These are phyloP conservation scores for Cladosporium sphaerospermum DNA, from an alignment of 2,329 filamentous ascomycete genomes.

Conservation along the genomic window DNA sequence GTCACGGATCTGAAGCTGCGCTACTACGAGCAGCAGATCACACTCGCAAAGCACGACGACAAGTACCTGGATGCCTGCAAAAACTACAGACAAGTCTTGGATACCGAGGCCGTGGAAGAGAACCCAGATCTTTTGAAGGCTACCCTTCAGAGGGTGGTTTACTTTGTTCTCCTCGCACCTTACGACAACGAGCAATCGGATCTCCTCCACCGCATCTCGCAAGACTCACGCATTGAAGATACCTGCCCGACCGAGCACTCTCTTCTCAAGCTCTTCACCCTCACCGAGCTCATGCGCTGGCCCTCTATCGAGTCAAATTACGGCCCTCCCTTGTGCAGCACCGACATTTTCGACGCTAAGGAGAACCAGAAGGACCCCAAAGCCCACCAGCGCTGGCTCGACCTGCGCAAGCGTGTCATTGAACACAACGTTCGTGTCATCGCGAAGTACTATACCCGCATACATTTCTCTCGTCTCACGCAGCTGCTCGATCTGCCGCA, in stretches of 20 bases:
- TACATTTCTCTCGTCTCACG: slow-evolving; percentile 84
- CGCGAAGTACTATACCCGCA: slow-evolving; percentile 97
- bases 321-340: slow-evolving; percentile 77
- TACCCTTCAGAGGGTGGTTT: slow-evolving; percentile 87
- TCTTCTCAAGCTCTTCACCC: slow-evolving; percentile 88
- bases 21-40: slow-evolving; percentile 97
- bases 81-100: slow-evolving; percentile 91
- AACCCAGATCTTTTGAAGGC: slow-evolving; percentile 79
- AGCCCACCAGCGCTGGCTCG: slow-evolving; percentile 81
- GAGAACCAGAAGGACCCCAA: slow-evolving; percentile 62
- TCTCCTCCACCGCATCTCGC: slow-evolving; percentile 84
- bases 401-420: slow-evolving; percentile 94
- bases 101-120: slow-evolving; percentile 91
- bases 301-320: slow-evolving; percentile 85
- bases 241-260: slow-evolving; percentile 63
- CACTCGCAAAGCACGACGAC: slow-evolving; percentile 88
- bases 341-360: slow-evolving; percentile 74
- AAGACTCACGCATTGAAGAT: slow-evolving; percentile 64
- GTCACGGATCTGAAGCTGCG: slow-evolving; percentile 92
- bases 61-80: slow-evolving; percentile 98
- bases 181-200: slow-evolving; percentile 99
- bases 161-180: slow-evolving; percentile 92
- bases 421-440: slow-evolving; percentile 98
- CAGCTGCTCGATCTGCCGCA: slow-evolving; percentile 86
- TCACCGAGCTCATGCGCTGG: slow-evolving; percentile 97